phyloP scores from a whole-genome alignment of 805 yeast genomes.

The Saccharomycopsis capsularis region DNA sequence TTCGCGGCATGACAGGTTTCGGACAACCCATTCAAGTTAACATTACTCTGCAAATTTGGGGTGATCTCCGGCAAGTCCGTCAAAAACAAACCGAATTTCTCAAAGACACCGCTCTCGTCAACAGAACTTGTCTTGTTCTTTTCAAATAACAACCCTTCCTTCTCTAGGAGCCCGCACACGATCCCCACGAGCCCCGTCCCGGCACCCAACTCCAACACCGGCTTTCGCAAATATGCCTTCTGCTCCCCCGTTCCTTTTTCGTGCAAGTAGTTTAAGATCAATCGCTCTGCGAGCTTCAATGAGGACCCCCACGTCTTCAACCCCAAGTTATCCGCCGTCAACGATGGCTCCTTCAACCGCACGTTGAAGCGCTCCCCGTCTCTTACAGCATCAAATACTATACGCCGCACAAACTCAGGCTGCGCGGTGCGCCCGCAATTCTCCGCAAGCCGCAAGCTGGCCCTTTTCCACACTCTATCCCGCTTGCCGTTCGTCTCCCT shows the following conservation, averaged over 20 bases:
- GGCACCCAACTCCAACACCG: constrained; percentile 75
- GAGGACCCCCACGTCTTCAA: constrained; percentile 97
- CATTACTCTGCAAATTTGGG: constrained; percentile 56
- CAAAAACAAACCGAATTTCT: constrained; percentile 40
- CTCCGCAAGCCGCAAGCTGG: constrained; percentile 66
- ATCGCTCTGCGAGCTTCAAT: constrained; percentile 51
- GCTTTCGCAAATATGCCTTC: constrained; percentile 1
- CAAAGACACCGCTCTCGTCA: constrained; percentile 15
- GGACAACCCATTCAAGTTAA: constrained; percentile 41
- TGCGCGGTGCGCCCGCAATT: constrained; percentile 80
- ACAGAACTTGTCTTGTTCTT: constrained; percentile 1
- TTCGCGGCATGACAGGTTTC: constrained; percentile 34
- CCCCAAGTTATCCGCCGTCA: constrained; percentile 83
- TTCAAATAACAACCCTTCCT: background rate
- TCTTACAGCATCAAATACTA: constrained; percentile 38
- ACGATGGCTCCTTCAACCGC: constrained; percentile 67
- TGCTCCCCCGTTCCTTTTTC: constrained; percentile 20
- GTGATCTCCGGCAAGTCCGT: constrained; percentile 81
- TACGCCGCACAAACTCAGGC: constrained; percentile 59
- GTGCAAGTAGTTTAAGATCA: constrained; percentile 31
- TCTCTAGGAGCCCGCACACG: constrained; percentile 49
- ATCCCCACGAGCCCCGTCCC: constrained; percentile 94
- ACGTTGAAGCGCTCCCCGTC: constrained; percentile 24
- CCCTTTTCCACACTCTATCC: constrained; percentile 40
- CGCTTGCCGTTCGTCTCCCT: constrained; percentile 28